Base-by-base conservation (phyloP, 192 early-diverging fungal species). In the Backusella parvicylindrica region DNA sequence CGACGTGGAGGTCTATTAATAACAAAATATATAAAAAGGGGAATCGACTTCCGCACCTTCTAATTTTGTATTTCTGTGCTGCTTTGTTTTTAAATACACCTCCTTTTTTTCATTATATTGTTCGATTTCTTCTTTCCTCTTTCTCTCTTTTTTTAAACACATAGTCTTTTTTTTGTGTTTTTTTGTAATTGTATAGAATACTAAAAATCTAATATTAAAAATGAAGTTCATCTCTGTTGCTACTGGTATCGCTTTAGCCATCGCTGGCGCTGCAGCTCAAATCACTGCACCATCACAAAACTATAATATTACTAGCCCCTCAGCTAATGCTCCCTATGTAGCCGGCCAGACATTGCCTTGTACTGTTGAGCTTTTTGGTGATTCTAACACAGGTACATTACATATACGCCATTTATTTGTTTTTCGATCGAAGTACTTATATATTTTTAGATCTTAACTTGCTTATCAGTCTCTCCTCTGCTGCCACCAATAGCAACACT, bases 261-360 rank as follows among this genome's bases (percentile, higher is more conserved):
- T 49, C 31, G 47, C 33, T 38, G 35, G 16, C 32, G 79, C 73
- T n/a, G 47, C 75, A 66, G 80, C 76, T 47, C 76, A 77, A 49
- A 26, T 81, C 13, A 75, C 76, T 36, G 38, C 76, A 33, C 47
- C 76, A 31, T 56, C 63, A 11, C 35, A 66, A 53, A 77, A 71
- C 69, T 81, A 72, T 49, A 81, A 81, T 56, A 70, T 81, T 36
- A 77, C 75, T 16, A 75, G 68, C 23, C 80, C 80, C 71, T 60
- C 68, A n/a, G 33, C 50, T 33, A 77, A 77, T 36, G 56, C 36
- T 32, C 67, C 76, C 28, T 81, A 81, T 77, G 80, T 81, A 3
- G 40, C 64, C 28, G 70, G 73, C 13, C 75, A 77, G 68, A 69
- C 71, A 30, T 56, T 81, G 11, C 80, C 80, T 67, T 77, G 76